These are phyloP conservation scores for Xerocomus minutiporus DNA, from an alignment of 1,284 basidiomycete genomes.

Conservation along the genomic window DNA sequence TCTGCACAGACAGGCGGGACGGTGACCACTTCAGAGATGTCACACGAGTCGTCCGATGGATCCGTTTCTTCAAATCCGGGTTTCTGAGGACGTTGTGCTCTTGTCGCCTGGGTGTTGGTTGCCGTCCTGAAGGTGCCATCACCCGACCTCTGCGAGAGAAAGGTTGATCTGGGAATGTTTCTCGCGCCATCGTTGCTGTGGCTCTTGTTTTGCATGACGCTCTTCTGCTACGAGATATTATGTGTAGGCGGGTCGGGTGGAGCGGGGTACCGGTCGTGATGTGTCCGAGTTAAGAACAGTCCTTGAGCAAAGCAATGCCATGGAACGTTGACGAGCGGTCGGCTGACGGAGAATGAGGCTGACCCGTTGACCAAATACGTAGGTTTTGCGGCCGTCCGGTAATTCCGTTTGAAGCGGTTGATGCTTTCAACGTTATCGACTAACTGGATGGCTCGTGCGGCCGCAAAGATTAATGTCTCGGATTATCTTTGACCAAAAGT, in stretches of 20 bases:
- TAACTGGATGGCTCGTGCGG: no score
- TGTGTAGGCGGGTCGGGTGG: no score
- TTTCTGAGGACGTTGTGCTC: neutral
- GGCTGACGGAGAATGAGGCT: neutral
- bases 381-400: no score
- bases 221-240: no score
- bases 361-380: neutral
- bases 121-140: neutral
- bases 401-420: no score
- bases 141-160: neutral
- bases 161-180: neutral
- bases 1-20: neutral
- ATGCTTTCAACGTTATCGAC: no score
- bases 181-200: neutral
- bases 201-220: neutral
- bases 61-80: neutral
- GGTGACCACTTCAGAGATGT: conserved; percentile 9
- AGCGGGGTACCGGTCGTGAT: no score
- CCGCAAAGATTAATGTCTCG: neutral
- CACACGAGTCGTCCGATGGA: conserved; percentile 2
- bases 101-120: neutral
- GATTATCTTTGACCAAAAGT: neutral
- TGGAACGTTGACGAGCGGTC: conserved; percentile 3
- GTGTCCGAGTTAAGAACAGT: no score
- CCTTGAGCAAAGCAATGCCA: neutral